Evolutionary conservation across 108 stramenopile species (phyloP).

Genomic region (Fragilaria crotonensis): DNA sequence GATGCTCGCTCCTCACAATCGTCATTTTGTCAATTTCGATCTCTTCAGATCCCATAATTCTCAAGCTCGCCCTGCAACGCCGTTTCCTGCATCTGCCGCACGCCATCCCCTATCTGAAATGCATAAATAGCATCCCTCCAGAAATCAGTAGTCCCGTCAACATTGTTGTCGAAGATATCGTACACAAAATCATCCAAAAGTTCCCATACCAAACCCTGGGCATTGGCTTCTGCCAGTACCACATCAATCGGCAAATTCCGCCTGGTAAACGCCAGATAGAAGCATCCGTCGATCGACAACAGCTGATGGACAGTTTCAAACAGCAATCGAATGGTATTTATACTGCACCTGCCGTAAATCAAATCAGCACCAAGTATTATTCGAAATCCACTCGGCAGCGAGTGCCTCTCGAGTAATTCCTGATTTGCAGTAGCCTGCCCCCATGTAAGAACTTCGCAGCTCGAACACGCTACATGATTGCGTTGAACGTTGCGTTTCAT

Average conservation of each 20-base stretch:
- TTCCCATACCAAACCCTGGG: neutral
- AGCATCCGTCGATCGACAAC: neutral
- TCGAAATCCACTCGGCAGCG: neutral
- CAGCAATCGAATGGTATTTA: neutral
- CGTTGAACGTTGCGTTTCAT: slow-evolving; percentile 1
- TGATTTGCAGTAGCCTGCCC: neutral
- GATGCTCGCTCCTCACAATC: too few species aligned
- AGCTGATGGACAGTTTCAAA: slow-evolving; percentile 4
- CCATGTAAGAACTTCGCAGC: neutral
- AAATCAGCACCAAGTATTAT: slow-evolving; percentile 10
- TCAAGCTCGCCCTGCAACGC: too few species aligned
- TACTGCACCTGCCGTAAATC: slow-evolving; percentile 1
- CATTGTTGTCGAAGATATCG: slow-evolving; percentile 7
- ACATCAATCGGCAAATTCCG: neutral
- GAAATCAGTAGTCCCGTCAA: neutral
- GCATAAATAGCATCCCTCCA: slow-evolving; percentile 10
- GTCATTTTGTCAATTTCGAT: too few species aligned
- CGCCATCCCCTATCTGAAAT: neutral
- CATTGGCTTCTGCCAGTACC: neutral
- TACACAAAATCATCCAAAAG: neutral
- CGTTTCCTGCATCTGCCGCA: too few species aligned
- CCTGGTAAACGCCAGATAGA: slow-evolving; percentile 6
- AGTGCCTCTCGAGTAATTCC: neutral
- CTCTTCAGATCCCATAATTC: too few species aligned
- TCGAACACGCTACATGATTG: neutral